These are phyloP conservation scores for Zygotorulaspora danielsina DNA, from an alignment of 805 yeast species.

Conservation along the genomic window DNA sequence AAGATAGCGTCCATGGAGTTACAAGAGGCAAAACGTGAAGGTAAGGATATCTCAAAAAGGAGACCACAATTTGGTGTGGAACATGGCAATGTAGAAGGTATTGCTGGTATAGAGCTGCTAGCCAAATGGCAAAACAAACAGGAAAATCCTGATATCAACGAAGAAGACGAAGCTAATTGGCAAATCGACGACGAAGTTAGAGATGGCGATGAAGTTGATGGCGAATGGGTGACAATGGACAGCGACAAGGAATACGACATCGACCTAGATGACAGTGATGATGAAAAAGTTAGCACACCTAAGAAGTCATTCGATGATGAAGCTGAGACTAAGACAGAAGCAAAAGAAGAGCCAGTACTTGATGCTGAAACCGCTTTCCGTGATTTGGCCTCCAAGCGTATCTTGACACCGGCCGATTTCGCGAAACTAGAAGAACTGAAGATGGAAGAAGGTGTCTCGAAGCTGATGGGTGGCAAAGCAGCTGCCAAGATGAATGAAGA, in stretches of 20 bases:
- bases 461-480: constrained; percentile 55
- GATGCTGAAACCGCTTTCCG: constrained; percentile 42
- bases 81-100: constrained; percentile 54
- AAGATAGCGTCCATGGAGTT: constrained; percentile 82
- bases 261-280: constrained; percentile 48
- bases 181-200: constrained; percentile 48
- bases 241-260: constrained; percentile 72
- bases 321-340: constrained; percentile 32
- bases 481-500: constrained; percentile 53
- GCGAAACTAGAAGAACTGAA: constrained; percentile 89
- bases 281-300: constrained; percentile 37
- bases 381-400: constrained; percentile 64
- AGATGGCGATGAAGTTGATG: constrained; percentile 53
- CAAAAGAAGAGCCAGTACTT: constrained; percentile 28
- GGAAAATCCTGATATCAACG: constrained; percentile 53
- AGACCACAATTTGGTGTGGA: constrained; percentile 73
- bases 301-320: constrained; percentile 48
- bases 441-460: constrained; percentile 79
- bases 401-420: constrained; percentile 96
- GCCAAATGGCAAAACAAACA: constrained; percentile 65
- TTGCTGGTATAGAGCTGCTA: constrained; percentile 87
- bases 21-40: constrained; percentile 54
- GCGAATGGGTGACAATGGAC: constrained; percentile 88
- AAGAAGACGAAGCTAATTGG: constrained; percentile 59
- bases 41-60: constrained; percentile 24